Evolutionary conservation across 768 basidiomycete species (phyloP).

Genomic region (Mycena pura): DNA sequence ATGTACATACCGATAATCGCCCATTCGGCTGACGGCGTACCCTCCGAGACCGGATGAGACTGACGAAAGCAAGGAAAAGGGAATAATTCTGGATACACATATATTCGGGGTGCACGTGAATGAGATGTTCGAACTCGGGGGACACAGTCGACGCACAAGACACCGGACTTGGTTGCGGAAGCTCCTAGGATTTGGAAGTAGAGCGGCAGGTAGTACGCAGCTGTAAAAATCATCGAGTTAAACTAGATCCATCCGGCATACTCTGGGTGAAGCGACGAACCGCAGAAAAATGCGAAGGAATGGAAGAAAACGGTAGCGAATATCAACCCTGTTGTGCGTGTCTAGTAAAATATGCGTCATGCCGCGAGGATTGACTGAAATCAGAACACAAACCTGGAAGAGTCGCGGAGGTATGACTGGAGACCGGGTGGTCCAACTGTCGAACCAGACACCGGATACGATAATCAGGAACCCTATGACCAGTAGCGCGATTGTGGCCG

Average conservation of each 20-base stretch:
- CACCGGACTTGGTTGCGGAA: conserved; percentile 72
- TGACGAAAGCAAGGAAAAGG: conserved; percentile 70
- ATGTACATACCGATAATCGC: conserved; percentile 56
- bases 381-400: conserved; percentile 58
- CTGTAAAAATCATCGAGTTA: conserved; percentile 30
- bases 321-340: conserved; percentile 73
- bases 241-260: neutral
- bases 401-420: conserved; percentile 79
- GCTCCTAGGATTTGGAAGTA: conserved; percentile 83
- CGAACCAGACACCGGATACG: conserved; percentile 59
- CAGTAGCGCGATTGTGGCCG: conserved; percentile 68
- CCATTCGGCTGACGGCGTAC: conserved; percentile 59
- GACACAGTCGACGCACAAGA: conserved; percentile 55
- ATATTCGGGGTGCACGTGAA: too few relatives aligned
- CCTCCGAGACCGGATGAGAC: conserved; percentile 63
- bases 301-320: conserved; percentile 68
- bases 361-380: too few relatives aligned
- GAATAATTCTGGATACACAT: conserved; percentile 67
- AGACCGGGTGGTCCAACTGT: conserved; percentile 64
- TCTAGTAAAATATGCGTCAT: too few relatives aligned
- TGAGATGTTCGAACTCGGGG: too few relatives aligned
- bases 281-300: conserved; percentile 65
- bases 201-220: conserved; percentile 75
- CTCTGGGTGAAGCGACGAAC: conserved; percentile 30
- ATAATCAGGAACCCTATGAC: conserved; percentile 61